Base-by-base conservation (phyloP, 2,329 filamentous ascomycete genomes). In the Bipolaris bicolor region DNA sequence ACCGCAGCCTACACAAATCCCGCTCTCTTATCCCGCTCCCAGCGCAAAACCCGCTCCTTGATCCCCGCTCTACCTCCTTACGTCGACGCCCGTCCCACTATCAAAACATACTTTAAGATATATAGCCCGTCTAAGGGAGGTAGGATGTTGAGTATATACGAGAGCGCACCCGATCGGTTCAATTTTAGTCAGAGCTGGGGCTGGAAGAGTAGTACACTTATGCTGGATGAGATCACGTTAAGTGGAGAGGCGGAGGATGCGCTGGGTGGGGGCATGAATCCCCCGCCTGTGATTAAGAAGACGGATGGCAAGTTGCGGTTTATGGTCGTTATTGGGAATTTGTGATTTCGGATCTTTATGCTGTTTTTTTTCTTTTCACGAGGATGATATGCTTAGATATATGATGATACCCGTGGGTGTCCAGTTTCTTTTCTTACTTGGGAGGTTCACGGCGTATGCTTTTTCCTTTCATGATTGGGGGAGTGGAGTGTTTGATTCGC, bases 81-180 rank as follows among this genome's bases (percentile, higher is more conserved):
- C 61, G 79, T 83, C 33, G 84, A 86, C 62, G 78, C 76, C 2
- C 77, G 84, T 1, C 83, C 84, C 0, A 85, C 82, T 1, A 86
- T 86, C 69, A 82, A 82, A 65, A 86, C 84, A 0, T 86, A 86
- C 63, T 86, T 86, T 74, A 86, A 86, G 67, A 86, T 86, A 50
- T 86, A 85, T 72, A 81, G 77, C n/a, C 84, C 84, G 0, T 81
- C 78, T 20, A 84, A 84, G 61, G 84, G 83, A n/a, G 84, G 84
- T 3, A 73, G 84, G 13, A 81, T 86, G 77, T 69, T 86, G 34
- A 83, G 80, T 49, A 83, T 86, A n/a, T 86, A 86, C 62, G 83
- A 85, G 61, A 81, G 78, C 44, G 83, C 83, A 4, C 84, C 84
- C 1, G 84, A 86, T 64, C 79, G 78, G 53, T 86, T 86, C 70